Conservation (phyloP, 202 grass and related monocot genomes). For the Thinopyrum obtusiflorum region DNA sequence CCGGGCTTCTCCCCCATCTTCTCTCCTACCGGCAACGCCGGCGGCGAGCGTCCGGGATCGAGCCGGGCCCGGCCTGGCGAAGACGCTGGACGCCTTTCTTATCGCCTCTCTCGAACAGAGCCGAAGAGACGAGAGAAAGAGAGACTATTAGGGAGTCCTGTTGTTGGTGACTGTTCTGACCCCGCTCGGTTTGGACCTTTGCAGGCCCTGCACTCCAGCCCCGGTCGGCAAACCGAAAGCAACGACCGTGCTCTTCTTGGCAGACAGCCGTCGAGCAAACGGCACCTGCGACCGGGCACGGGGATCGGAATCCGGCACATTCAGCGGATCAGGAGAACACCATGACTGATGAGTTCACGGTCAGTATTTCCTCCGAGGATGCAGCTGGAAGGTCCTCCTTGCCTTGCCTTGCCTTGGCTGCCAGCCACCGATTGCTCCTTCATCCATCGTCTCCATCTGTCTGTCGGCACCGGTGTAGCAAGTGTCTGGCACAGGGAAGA, state of each 20-base stretch:
- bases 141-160: no score
- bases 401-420: background rate
- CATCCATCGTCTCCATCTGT: background rate
- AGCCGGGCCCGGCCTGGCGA: no score
- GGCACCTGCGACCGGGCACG: background rate
- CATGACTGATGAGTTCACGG: background rate
- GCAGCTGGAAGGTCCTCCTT: background rate
- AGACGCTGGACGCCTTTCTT: no score
- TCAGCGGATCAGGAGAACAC: background rate
- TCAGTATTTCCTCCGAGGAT: conserved; percentile 4
- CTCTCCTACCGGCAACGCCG: no score
- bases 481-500: conserved; percentile 2
- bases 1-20: no score
- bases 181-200: conserved; percentile 11
- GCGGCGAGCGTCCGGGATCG: no score
- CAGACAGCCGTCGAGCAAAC: background rate
- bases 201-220: conserved; percentile 2
- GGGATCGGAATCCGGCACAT: background rate
- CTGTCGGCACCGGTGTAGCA: background rate
- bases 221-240: conserved; percentile 18
- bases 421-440: background rate
- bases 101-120: no score
- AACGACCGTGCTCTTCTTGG: conserved; percentile 5
- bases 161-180: no score
- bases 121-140: no score